phyloP scores from a whole-genome alignment of 345 rosid genomes.

The Linum usitatissimum region DNA sequence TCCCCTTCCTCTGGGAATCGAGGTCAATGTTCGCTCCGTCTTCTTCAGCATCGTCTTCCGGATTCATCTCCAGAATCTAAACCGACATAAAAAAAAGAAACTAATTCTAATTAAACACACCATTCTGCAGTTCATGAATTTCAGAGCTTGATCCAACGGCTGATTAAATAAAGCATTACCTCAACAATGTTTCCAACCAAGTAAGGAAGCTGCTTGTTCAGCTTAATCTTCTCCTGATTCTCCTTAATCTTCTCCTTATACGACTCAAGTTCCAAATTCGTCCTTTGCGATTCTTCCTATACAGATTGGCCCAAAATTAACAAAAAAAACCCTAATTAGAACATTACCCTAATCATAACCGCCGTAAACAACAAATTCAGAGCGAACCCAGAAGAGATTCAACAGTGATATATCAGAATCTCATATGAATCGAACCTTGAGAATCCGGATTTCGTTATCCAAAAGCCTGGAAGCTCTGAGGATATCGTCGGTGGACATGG shows the following conservation, averaged over 20 bases:
- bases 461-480: slow-evolving; percentile 78
- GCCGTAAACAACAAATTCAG: background rate
- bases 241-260: slow-evolving; percentile 92
- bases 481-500: slow-evolving; percentile 86
- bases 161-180: slow-evolving; percentile 24
- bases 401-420: background rate
- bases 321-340: background rate
- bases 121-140: background rate
- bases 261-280: slow-evolving; percentile 76
- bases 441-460: slow-evolving; percentile 81
- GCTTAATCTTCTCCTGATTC: slow-evolving; percentile 98
- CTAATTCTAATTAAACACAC: no score
- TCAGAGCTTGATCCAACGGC: no score
- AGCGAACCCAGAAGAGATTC: background rate
- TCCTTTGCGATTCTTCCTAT: slow-evolving; percentile 80
- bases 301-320: background rate
- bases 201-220: slow-evolving; percentile 96
- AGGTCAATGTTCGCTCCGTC: slow-evolving; percentile 99
- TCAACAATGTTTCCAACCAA: slow-evolving; percentile 97
- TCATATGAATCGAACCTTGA: slow-evolving; percentile 37
- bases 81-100: background rate
- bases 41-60: slow-evolving; percentile 97
- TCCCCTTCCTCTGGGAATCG: slow-evolving; percentile 95
- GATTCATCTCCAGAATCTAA: slow-evolving; percentile 95
- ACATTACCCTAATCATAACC: background rate